Evolutionary conservation across 179 eudicot species (phyloP), one percentile per base, ranked within the genome.

Genomic region (Silene coronaria): DNA sequence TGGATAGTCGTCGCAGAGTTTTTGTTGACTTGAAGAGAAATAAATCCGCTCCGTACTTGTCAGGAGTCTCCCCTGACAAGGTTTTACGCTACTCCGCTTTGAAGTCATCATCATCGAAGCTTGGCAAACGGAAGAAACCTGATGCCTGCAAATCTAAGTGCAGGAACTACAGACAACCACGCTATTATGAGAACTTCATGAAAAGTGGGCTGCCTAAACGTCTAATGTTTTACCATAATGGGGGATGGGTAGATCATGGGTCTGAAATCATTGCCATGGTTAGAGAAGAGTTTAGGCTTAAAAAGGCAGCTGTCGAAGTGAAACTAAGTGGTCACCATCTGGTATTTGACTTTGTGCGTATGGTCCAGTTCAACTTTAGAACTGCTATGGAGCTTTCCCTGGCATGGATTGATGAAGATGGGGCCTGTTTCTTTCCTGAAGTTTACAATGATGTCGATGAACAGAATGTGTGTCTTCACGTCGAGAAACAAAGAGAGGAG

Each of bases 371-470:
- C 70, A 88, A 95, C 81, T 65, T 95, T 80, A 84, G 80, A 73
- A 85, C 93, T 30, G 92, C 90, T 70, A 34, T 75, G 46, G 88
- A 85, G 78, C 88, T 86, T 66, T 87, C 99, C 75, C 84, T 95
- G 69, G 97, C 97, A 7, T 95, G 99, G 99, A 92, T 95, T 85
- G 99, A 92, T 83, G 95, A 89, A 69, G 78, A 76, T 46, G 99
- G 90, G 34, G 42, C 67, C 67, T 89, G 97, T 70, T 95, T 89
- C 73, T 90, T 95, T 72, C 99, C 97, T n/a, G 89, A 95, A 81
- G 58, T 83, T 59, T 77, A 71, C 76, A 72, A 78, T 61, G 79
- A 84, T 80, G 70, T 63, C 75, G 84, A 81, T 66, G 87, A 80
- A 72, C 78, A 46, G 69, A 28, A 78, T 73, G 80, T 75, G 3